Evolutionary conservation across 2,329 filamentous ascomycete genomes (phyloP).

Genomic region (Ophiostoma piceae): DNA sequence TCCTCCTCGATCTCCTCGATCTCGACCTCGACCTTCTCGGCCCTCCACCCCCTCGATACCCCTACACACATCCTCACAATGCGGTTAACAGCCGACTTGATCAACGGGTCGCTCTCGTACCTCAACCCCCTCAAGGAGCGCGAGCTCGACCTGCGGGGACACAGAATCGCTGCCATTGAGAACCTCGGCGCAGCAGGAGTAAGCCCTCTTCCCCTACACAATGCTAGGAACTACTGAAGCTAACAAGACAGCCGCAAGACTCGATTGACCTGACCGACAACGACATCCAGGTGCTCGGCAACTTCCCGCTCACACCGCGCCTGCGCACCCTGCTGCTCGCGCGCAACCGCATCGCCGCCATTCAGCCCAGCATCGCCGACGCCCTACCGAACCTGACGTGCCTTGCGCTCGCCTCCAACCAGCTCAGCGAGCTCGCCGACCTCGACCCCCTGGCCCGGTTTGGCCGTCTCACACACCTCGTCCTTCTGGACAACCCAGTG

Average conservation of each 20-base stretch:
- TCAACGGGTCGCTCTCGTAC: constrained; percentile 92
- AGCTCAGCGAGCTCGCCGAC: constrained; percentile 77
- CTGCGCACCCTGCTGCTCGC: constrained; percentile 83
- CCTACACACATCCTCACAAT: constrained; percentile 47
- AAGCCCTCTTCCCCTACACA: constrained; percentile 37
- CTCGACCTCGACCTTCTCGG: background rate
- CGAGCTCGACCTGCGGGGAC: constrained; percentile 97
- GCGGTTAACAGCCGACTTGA: constrained; percentile 93
- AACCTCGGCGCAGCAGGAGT: constrained; percentile 93
- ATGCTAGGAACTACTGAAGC: background rate
- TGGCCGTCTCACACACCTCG: constrained; percentile 68
- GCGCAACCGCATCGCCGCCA: constrained; percentile 77
- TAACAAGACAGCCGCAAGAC: constrained; percentile 69
- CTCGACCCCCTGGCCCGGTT: constrained; percentile 72
- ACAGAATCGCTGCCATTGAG: constrained; percentile 96
- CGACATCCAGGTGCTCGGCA: constrained; percentile 81
- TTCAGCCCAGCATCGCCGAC: constrained; percentile 68
- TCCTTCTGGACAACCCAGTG: constrained; percentile 81
- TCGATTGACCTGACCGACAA: constrained; percentile 98
- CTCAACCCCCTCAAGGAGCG: constrained; percentile 98
- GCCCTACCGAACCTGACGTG: constrained; percentile 77
- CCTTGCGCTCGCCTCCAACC: constrained; percentile 78
- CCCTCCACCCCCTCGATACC: background rate
- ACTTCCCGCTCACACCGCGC: constrained; percentile 87
- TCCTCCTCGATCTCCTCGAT: background rate